Base-by-base conservation (phyloP, 1,139 yeast genomes). In the Candida neerlandica region DNA sequence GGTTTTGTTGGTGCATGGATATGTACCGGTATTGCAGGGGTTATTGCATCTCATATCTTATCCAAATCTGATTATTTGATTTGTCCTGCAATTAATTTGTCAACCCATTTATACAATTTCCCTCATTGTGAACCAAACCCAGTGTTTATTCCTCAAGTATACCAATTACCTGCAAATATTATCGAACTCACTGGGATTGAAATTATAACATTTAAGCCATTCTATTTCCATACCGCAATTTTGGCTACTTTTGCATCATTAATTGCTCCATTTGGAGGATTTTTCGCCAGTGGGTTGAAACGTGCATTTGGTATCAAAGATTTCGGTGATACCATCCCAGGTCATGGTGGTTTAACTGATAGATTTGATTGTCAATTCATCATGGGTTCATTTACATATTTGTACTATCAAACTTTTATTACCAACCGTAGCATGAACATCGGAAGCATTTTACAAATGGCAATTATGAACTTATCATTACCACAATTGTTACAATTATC, bases 1-100 rank as follows among this genome's bases (percentile, higher is more conserved):
- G 99, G 99, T 2, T 94, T 94, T 64, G 72, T 92, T 43, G 99
- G 99, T 48, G 99, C 98, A 19, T 94, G 99, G 99, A 71, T 90
- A 46, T 92, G 96, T 66, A 94, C 99, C 11, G 85, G 89, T 6
- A 54, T 88, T 44, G 85, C 89, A 53, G 91, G 95, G 2, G 70
- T 89, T 40, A 47, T 85, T 10, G 77, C 91, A 49, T 80, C 96
- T 2, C 80, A 80, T 56, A 62, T 86, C 46, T 75, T 91, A 55
- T 75, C 88, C 40, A 79, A 82, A 50, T 85, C 83, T 55, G 80
- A 81, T 62, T 94, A 87, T 68, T 74, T 94, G 73, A 89, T 88
- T 56, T 94, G 99, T 67, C 98, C 99, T 6, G 94, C 92, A 43
- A 75, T 71, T 27, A 73, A 78, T 59, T 83, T 90, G 63, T 70